phyloP scores from a whole-genome alignment of 108 stramenopile species.

The Hondaea fermentalgiana region DNA sequence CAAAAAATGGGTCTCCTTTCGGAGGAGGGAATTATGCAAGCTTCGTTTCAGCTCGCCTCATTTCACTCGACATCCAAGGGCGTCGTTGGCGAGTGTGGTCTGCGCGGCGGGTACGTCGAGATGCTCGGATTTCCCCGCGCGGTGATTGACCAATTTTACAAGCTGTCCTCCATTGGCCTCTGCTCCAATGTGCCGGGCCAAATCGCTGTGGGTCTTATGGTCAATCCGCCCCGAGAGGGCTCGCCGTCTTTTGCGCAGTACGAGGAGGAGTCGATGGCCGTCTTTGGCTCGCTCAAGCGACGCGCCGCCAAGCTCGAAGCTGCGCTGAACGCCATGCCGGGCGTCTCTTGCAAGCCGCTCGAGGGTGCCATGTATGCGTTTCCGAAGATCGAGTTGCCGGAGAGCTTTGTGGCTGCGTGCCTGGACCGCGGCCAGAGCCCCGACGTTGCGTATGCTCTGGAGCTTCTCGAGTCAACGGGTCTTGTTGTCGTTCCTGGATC shows the following conservation, averaged over 20 bases:
- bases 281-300: constrained; percentile 68
- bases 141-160: constrained; percentile 76
- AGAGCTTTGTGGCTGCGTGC: constrained; percentile 65
- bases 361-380: constrained; percentile 96
- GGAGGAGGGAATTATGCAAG: background rate
- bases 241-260: constrained; percentile 57
- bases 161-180: constrained; percentile 70
- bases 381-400: constrained; percentile 71
- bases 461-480: constrained; percentile 75
- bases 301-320: constrained; percentile 64
- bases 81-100: constrained; percentile 82
- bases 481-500: constrained; percentile 89
- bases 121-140: constrained; percentile 66
- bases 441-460: constrained; percentile 84
- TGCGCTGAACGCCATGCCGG: constrained; percentile 75
- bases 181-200: constrained; percentile 79
- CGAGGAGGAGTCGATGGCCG: constrained; percentile 52
- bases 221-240: constrained; percentile 63
- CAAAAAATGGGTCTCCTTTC: constrained; percentile 26
- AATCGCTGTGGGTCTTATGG: constrained; percentile 80
- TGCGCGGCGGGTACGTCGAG: constrained; percentile 87
- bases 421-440: constrained; percentile 56
- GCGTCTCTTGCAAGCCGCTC: constrained; percentile 77
- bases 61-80: constrained; percentile 88
- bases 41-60: constrained; percentile 68